Conservation (phyloP, 108 stramenopile species). For the Fragilaria crotonensis region DNA sequence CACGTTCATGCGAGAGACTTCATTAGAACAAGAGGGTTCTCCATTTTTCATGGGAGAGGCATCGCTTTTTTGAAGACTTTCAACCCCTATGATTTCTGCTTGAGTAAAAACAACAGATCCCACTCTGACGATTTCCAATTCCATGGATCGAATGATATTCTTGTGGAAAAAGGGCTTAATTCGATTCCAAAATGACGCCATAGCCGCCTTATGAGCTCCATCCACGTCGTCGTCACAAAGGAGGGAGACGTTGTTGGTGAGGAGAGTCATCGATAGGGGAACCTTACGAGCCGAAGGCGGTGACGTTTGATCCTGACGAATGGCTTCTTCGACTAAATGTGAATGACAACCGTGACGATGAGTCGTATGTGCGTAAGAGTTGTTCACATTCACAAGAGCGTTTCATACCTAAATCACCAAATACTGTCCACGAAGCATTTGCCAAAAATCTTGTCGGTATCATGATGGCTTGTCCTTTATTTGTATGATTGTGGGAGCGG, state of each 20-base stretch:
- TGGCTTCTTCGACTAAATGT: background rate
- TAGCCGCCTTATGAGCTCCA: slow-evolving; percentile 12
- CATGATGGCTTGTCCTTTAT: slow-evolving; percentile 4
- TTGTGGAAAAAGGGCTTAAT: slow-evolving; percentile 3
- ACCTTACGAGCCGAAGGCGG: background rate
- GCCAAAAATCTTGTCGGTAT: slow-evolving; percentile 21
- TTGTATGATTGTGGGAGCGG: background rate
- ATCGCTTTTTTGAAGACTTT: too few species aligned
- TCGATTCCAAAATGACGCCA: slow-evolving; percentile 20
- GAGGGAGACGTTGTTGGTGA: slow-evolving; percentile 22
- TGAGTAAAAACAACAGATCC: too few species aligned
- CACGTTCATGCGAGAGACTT: too few species aligned
- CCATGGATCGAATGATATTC: slow-evolving; percentile 9
- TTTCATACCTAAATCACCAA: slow-evolving; percentile 23
- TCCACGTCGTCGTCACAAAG: slow-evolving; percentile 8
- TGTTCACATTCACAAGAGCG: background rate
- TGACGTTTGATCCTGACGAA: background rate
- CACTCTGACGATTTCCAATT: slow-evolving; percentile 14
- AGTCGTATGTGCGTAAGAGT: background rate
- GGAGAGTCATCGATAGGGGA: slow-evolving; percentile 10
- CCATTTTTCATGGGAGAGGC: too few species aligned
- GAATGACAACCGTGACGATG: background rate
- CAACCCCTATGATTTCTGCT: too few species aligned
- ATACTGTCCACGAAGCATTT: slow-evolving; percentile 21
- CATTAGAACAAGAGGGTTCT: too few species aligned